Percentiles rank a stretch among this genome's conserved stretches.
phyloP scores from a whole-genome alignment of 768 basidiomycete genomes.

The Podaxis rugospora region DNA sequence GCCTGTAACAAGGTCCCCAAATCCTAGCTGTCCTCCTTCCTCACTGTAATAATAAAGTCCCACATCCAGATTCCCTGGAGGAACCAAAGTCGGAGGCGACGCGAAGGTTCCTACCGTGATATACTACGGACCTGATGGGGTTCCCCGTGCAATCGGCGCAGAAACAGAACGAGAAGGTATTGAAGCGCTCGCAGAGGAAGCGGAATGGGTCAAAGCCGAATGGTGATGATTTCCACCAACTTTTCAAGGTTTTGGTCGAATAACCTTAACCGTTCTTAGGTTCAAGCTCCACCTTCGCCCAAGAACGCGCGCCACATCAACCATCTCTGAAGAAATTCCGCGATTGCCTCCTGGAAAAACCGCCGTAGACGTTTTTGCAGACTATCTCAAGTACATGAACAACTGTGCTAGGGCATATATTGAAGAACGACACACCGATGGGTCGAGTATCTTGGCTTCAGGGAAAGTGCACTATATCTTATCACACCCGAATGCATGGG shows the following conservation, averaged over 20 bases:
- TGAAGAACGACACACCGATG: neutral
- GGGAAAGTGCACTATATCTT: constrained; percentile 23
- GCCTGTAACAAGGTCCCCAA: neutral
- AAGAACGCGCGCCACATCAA: neutral
- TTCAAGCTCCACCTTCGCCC: constrained; percentile 34
- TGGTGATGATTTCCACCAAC: constrained; percentile 23
- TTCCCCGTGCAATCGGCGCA: constrained; percentile 34
- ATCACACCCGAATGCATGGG: constrained; percentile 68
- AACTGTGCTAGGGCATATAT: constrained; percentile 12
- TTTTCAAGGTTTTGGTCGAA: neutral
- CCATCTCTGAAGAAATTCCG: constrained; percentile 18
- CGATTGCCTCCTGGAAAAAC: constrained; percentile 38
- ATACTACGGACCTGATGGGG: constrained; percentile 36
- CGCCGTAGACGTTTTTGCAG: constrained; percentile 33
- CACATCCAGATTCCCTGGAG: constrained; percentile 29
- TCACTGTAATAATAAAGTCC: neutral
- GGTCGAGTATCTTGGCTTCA: neutral
- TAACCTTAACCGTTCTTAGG: constrained; percentile 15
- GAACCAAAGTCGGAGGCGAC: constrained; percentile 32
- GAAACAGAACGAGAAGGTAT: constrained; percentile 35
- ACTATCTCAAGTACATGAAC: constrained; percentile 48
- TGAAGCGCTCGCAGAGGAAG: constrained; percentile 33
- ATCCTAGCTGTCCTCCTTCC: no score
- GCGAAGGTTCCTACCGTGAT: constrained; percentile 43
- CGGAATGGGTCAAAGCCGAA: constrained; percentile 39